Base-by-base conservation (phyloP, 305 asterid genomes). In the Euphrasia arctica region DNA sequence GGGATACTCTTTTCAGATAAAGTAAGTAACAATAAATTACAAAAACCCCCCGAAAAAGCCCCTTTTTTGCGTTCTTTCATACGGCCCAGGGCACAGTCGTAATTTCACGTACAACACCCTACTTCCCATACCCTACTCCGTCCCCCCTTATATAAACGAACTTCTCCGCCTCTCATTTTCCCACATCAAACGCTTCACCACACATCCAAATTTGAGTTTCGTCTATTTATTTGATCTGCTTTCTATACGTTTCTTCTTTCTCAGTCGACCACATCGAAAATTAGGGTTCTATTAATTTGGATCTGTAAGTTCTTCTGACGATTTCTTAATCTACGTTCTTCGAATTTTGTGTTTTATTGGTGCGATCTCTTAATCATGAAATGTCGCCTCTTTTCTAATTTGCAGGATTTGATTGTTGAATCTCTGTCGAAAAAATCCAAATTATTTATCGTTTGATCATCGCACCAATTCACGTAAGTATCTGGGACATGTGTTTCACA, bases 391-490 rank as follows among this genome's bases (percentile, higher is more conserved):
- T 31, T 32, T 32, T 32, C 36, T 32, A 2, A 18, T 54, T 18
- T 54, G 27, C 12, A 54, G 58, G 58, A 54, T 22, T 54, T 54
- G 58, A 54, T 54, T 54, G 34, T 54, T 6, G 58, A 54, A 54
- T 59, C 43, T 63, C 31, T 27, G 27, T 25, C 27, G 27, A 25
- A 25, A 25, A 25, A 25, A 25, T 25, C 27, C 27, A 25, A 25
- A 25, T 25, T 25, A 25, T 25, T 25, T 1, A 25, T 25, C 27
- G 27, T 25, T 25, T 25, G 1, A 25, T 64, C 60, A 66, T 31
- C 65, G n/a, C 27, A 22, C 22, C 72, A 58, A 50, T 63, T 50
- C n/a, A 69, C 56, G 74, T 67, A 62, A 60, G 78, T 36, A 1
- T 7, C 5, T 54, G 56, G 28, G 27, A 50, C 7, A 27, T 13